Evolutionary conservation across 768 basidiomycete species (phyloP).

Genomic region (Suillus decipiens): DNA sequence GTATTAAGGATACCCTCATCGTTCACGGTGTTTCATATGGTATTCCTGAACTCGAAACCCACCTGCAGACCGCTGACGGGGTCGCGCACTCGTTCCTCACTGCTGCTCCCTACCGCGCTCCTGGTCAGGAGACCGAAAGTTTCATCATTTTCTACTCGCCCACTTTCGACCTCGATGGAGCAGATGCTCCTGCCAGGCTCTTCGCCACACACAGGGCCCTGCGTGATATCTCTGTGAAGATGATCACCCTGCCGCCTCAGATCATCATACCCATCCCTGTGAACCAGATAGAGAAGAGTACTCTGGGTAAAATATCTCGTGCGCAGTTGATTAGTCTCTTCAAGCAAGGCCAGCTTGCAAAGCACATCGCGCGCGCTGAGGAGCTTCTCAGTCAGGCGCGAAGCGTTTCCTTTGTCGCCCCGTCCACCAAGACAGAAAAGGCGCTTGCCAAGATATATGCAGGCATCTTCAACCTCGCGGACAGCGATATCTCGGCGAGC

Average conservation of each 20-base stretch:
- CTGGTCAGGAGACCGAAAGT: constrained; percentile 40
- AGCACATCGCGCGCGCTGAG: constrained; percentile 31
- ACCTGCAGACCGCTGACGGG: constrained; percentile 39
- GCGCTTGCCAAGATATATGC: constrained; percentile 32
- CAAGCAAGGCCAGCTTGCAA: constrained; percentile 35
- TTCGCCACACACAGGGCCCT: constrained; percentile 32
- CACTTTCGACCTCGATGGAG: constrained; percentile 24
- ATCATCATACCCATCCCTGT: constrained; percentile 40
- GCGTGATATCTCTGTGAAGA: constrained; percentile 30
- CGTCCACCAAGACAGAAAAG: constrained; percentile 29
- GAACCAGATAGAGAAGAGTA: constrained; percentile 41
- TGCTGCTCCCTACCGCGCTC: constrained; percentile 38
- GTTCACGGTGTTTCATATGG: constrained; percentile 42
- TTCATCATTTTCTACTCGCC: constrained; percentile 41
- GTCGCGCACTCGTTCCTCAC: constrained; percentile 33
- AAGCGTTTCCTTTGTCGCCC: constrained; percentile 22
- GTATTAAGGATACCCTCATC: constrained; percentile 42
- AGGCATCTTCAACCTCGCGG: constrained; percentile 32
- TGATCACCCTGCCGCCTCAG: constrained; percentile 38
- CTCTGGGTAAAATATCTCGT: constrained; percentile 45
- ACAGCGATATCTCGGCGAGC: constrained; percentile 26
- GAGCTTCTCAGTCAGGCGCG: constrained; percentile 26
- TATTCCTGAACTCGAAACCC: constrained; percentile 37
- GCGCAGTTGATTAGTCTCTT: constrained; percentile 38
- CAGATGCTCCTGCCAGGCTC: constrained; percentile 27